phyloP scores from a whole-genome alignment of 805 yeast genomes.

The Lachancea lanzarotensis region DNA sequence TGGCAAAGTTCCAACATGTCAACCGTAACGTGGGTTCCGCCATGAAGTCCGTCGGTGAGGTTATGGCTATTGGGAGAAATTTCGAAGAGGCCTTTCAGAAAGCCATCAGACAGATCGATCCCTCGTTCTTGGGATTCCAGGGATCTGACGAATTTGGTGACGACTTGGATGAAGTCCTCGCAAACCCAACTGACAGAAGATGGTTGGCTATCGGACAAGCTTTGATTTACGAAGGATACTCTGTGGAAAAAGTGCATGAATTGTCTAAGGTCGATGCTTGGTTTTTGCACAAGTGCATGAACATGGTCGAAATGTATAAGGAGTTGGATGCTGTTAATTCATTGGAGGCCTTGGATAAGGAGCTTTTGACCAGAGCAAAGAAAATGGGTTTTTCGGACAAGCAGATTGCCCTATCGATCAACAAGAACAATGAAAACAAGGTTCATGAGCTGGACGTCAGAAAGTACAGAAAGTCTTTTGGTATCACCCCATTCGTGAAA shows the following conservation, averaged over 20 bases:
- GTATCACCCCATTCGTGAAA: slow-evolving; percentile 88
- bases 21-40: slow-evolving; percentile 90
- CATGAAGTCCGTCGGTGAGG: slow-evolving; percentile 99
- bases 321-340: slow-evolving; percentile 63
- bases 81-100: slow-evolving; percentile 97
- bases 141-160: slow-evolving; percentile 69
- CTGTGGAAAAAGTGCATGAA: slow-evolving; percentile 89
- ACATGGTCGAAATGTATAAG: slow-evolving; percentile 83
- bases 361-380: slow-evolving; percentile 72
- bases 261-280: slow-evolving; percentile 90
- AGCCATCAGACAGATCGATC: slow-evolving; percentile 94
- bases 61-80: slow-evolving; percentile 97
- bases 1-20: slow-evolving; percentile 91
- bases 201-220: slow-evolving; percentile 99
- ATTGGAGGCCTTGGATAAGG: slow-evolving; percentile 55
- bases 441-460: slow-evolving; percentile 72
- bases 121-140: slow-evolving; percentile 85
- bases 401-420: slow-evolving; percentile 78
- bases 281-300: slow-evolving; percentile 89
- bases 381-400: slow-evolving; percentile 92
- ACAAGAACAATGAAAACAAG: slow-evolving; percentile 33
- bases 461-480: slow-evolving; percentile 68
- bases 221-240: slow-evolving; percentile 77
- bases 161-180: slow-evolving; percentile 65
- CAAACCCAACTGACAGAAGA: slow-evolving; percentile 91